A percentile compares a stretch with the other conserved stretches of the same genome.
These are phyloP conservation scores for Ophiostoma tasmaniense DNA, from an alignment of 2,329 filamentous ascomycete species.

Conservation along the genomic window DNA sequence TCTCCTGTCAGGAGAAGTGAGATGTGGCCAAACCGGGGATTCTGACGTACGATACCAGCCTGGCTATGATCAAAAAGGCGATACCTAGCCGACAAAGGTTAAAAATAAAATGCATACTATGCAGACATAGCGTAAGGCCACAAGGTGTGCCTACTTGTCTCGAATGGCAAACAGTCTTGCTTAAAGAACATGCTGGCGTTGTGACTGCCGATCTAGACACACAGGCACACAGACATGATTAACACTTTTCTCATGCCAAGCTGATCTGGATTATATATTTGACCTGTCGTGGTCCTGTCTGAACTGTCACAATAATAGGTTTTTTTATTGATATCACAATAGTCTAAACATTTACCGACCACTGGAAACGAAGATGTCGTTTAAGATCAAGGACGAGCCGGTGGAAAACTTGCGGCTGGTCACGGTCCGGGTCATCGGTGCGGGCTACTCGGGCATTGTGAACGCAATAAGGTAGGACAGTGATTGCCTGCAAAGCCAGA, in stretches of 20 bases:
- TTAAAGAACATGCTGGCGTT: not conserved
- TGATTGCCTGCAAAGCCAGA: slow-evolving; percentile 12
- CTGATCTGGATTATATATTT: not conserved
- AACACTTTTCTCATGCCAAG: not conserved
- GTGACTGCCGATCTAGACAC: not conserved
- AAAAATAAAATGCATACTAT: not conserved
- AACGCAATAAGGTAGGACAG: slow-evolving; percentile 25
- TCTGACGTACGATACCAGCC: not conserved
- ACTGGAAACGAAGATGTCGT: slow-evolving; percentile 1
- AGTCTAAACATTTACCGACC: not conserved
- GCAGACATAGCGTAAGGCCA: not conserved
- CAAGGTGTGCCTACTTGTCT: not conserved
- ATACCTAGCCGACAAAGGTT: not conserved
- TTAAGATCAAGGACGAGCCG: slow-evolving; percentile 24
- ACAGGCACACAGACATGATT: not conserved
- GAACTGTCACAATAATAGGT: too few relatives aligned
- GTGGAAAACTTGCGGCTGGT: slow-evolving; percentile 29
- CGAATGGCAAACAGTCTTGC: not conserved
- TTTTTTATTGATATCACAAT: too few relatives aligned
- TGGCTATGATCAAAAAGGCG: not conserved
- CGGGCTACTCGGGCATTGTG: slow-evolving; percentile 29
- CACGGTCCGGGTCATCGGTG: slow-evolving; percentile 29
- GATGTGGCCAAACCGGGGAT: not conserved
- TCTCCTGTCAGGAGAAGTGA: not conserved
- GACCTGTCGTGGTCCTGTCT: not conserved